Evolutionary conservation across 257 asterid genomes (phyloP).

Genomic region (Voacanga thouarsii): DNA sequence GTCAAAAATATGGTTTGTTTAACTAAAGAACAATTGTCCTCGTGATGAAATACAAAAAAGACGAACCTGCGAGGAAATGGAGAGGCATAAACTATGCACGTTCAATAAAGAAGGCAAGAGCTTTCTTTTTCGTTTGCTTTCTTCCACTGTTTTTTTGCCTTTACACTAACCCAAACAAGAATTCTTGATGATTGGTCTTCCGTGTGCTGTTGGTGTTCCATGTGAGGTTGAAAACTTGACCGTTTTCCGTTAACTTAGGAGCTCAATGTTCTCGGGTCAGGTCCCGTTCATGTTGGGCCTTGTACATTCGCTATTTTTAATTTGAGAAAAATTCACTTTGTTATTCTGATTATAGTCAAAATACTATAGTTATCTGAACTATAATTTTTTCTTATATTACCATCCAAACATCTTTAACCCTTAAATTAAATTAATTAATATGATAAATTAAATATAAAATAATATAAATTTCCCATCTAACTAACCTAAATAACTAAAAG

Average conservation of each 20-base stretch:
- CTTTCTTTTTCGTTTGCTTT: neutral
- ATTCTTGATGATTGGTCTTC: conserved; percentile 10
- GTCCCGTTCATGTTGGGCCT: neutral
- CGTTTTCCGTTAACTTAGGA: conserved; percentile 34
- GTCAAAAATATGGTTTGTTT: neutral
- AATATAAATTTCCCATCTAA: no score
- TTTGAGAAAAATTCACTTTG: no score
- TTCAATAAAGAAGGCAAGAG: conserved; percentile 9
- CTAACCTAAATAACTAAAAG: no score
- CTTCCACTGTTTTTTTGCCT: neutral
- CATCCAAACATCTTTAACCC: no score
- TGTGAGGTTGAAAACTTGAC: conserved; percentile 20
- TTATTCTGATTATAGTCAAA: no score
- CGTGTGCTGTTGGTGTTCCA: conserved; percentile 24
- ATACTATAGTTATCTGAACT: no score
- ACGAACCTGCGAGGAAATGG: conserved; percentile 35
- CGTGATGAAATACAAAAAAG: neutral
- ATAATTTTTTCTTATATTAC: no score
- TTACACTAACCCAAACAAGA: neutral
- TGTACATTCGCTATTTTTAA: neutral
- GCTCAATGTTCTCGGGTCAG: conserved; percentile 7
- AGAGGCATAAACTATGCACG: conserved; percentile 24
- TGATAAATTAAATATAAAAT: no score
- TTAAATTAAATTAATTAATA: no score
- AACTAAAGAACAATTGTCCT: conserved; percentile 1